Evolutionary conservation across 1,284 basidiomycete species (phyloP), one percentile per base, ranked within the genome.

Genomic region (Phlebopus sp.): DNA sequence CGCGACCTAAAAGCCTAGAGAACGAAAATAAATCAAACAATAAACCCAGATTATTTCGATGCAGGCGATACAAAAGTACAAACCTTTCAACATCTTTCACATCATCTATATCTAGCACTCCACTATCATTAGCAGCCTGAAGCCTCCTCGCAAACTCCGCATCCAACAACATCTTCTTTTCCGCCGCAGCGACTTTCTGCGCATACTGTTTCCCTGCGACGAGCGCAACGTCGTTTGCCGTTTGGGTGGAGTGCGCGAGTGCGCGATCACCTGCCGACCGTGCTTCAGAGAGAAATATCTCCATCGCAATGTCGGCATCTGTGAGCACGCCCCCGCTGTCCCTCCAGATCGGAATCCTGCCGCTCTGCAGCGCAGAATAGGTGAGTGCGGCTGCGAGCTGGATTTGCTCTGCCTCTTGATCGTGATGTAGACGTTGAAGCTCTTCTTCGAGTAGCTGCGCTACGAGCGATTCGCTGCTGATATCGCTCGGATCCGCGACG

Each of bases 371-470:
- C 21, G 54, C 56, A 6, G 59, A 64, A 7, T 49, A 46, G 5
- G 60, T 59, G 11, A 69, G 21, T 5, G 59, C 57, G 35, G 64
- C 59, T 37, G 63, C 54, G 35, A 70, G 52, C 47, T 71, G 70
- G 1, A 69, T 44, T 21, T 60, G 53, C 47, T 70, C 69, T 2
- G 68, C 70, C 34, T 61, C 58, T 34, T 64, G 60, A 9, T 55
- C 53, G n/a, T 47, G 59, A 56, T 14, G 55, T 40, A 66, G 46
- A 5, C 53, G 38, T 2, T 46, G 52, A 36, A 70, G 52, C 40
- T 72, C 70, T 37, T 70, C 60, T 27, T 70, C 62, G 23, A 72
- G 59, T 8, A 72, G 53, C 35, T 66, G n/a, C n/a, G n/a, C n/a
- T n/a, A n/a, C n/a, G n/a, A n/a, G n/a, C n/a, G n/a, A n/a, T n/a